Evolutionary conservation across 164 flowering plant species (phyloP).

Genomic region (Magnolia sinica): DNA sequence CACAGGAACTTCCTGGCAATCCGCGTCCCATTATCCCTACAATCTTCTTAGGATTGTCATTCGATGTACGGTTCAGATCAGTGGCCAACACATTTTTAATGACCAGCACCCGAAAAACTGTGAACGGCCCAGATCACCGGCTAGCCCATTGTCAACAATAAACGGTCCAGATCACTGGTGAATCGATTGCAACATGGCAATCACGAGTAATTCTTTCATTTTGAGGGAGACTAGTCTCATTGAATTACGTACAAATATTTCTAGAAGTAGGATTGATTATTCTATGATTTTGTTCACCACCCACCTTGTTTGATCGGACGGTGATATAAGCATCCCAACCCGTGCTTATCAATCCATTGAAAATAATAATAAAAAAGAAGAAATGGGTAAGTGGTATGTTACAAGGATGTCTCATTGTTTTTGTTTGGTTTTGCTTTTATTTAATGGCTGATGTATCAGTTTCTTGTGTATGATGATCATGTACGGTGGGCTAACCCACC

Average conservation of each 20-base stretch:
- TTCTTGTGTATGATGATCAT: slow-evolving; percentile 2
- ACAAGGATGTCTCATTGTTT: background rate
- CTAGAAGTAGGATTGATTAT: background rate
- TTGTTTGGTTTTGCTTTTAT: background rate
- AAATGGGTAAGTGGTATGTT: background rate
- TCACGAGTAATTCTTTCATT: background rate
- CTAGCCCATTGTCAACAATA: no score
- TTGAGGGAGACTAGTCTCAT: background rate
- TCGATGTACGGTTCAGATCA: no score
- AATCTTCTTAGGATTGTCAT: no score
- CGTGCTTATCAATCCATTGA: background rate
- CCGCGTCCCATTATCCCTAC: no score
- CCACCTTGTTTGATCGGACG: background rate
- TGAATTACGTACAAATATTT: background rate
- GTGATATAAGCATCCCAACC: no score
- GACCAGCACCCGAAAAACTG: no score
- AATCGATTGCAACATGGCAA: background rate
- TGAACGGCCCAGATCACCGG: no score
- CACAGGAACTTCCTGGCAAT: no score
- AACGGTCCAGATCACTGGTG: background rate
- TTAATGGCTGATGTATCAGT: background rate
- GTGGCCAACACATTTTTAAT: no score
- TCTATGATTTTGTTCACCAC: background rate
- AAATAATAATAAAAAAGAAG: background rate
- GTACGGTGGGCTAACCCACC: slow-evolving; percentile 3